phyloP scores from a whole-genome alignment of 2,329 filamentous ascomycete species.

The Fusarium poae region DNA sequence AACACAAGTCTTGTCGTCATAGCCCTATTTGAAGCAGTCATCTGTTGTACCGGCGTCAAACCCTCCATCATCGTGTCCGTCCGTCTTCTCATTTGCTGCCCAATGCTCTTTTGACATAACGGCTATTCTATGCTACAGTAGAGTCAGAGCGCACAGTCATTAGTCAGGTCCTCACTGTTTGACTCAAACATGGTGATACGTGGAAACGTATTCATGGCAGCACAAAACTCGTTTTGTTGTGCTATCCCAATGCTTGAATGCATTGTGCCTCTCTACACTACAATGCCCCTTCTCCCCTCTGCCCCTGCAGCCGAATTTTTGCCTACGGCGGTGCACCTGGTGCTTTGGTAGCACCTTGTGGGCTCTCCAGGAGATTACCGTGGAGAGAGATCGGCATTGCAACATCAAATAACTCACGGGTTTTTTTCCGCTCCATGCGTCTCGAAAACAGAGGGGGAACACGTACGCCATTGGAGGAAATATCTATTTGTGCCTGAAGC shows the following conservation, averaged over 20 bases:
- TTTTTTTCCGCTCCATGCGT: conserved; percentile 4
- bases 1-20: conserved; percentile 30
- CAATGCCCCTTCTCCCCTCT: background rate
- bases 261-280: background rate
- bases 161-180: background rate
- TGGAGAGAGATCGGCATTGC: conserved; percentile 38
- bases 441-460: background rate
- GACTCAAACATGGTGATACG: background rate
- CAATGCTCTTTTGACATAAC: background rate
- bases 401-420: background rate
- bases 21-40: background rate
- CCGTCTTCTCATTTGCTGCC: background rate
- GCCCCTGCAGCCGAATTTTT: background rate
- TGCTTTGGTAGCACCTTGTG: conserved; percentile 20
- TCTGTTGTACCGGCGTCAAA: conserved; percentile 10
- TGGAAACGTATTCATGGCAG: background rate
- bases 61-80: background rate
- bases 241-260: too few relatives aligned
- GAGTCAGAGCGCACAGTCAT: background rate
- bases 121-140: conserved; percentile 1
- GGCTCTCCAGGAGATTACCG: conserved; percentile 35
- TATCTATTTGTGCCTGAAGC: background rate
- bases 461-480: background rate
- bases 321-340: background rate
- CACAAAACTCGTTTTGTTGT: background rate